Conservation (phyloP, 1,284 basidiomycete species). For the Rhodotorula sp. region DNA sequence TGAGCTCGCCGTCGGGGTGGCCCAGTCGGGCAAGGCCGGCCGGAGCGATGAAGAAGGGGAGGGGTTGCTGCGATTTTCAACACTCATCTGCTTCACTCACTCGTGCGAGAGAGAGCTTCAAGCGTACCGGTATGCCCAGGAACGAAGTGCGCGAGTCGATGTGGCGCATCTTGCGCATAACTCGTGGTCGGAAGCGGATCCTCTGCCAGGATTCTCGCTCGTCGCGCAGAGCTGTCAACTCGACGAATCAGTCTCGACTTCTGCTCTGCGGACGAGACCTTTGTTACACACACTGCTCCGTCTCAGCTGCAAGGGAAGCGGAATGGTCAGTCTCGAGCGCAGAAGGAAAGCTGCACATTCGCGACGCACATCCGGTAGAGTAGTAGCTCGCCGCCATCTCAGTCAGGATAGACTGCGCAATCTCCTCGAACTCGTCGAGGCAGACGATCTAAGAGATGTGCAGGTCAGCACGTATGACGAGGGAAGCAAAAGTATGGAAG, state of each 20-base stretch:
- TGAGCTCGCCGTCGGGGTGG: slow-evolving; percentile 55
- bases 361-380: slow-evolving; percentile 28
- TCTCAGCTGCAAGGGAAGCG: slow-evolving; percentile 41
- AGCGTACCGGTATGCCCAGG: slow-evolving; percentile 64
- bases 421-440: slow-evolving; percentile 33
- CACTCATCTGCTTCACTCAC: background rate
- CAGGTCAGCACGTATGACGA: background rate
- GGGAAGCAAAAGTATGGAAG: slow-evolving; percentile 22
- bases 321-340: slow-evolving; percentile 30
- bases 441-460: slow-evolving; percentile 6
- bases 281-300: slow-evolving; percentile 16
- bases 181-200: slow-evolving; percentile 77
- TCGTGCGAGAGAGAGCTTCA: accelerated
- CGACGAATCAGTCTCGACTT: background rate
- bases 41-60: slow-evolving; percentile 81
- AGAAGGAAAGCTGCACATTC: background rate
- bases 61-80: slow-evolving; percentile 52
- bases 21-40: slow-evolving; percentile 56
- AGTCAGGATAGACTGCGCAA: slow-evolving; percentile 24
- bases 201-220: slow-evolving; percentile 64
- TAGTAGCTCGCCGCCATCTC: slow-evolving; percentile 38
- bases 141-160: slow-evolving; percentile 75
- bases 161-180: slow-evolving; percentile 67
- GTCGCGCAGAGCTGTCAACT: slow-evolving; percentile 11
- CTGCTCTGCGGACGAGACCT: accelerated